phyloP scores from a whole-genome alignment of 2,329 filamentous ascomycete genomes.

The Parafenestella ontariensis region DNA sequence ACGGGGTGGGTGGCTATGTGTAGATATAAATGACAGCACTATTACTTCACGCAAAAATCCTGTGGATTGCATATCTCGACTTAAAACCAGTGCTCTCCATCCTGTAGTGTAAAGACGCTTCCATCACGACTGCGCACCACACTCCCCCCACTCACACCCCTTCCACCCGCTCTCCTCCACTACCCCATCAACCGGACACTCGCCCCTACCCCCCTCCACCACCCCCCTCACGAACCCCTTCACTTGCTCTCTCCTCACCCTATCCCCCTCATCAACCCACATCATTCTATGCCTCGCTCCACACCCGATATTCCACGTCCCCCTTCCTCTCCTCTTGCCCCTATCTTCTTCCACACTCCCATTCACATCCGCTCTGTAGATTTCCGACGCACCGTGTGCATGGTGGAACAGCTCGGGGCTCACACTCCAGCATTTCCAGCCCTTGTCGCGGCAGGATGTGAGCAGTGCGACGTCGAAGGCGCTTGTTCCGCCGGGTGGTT shows the following conservation, averaged over 20 bases:
- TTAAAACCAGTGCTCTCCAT: no score
- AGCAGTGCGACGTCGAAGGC: conserved; percentile 50
- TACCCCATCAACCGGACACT: conserved; percentile 11
- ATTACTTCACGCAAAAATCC: no score
- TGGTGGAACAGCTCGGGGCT: conserved; percentile 53
- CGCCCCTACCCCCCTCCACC: neutral
- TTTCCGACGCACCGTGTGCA: conserved; percentile 36
- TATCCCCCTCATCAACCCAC: conserved; percentile 14
- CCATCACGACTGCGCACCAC: conserved; percentile 21
- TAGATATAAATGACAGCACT: conserved; percentile 13
- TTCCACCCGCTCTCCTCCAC: conserved; percentile 11
- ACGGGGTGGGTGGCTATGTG: conserved; percentile 8
- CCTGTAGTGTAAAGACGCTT: neutral
- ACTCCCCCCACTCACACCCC: conserved; percentile 16
- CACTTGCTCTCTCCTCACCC: neutral
- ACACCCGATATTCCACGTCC: conserved; percentile 22
- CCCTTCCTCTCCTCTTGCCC: neutral
- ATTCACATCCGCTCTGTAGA: conserved; percentile 9
- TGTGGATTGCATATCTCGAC: neutral
- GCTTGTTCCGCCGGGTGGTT: conserved; percentile 27
- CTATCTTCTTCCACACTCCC: neutral
- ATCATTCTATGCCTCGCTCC: conserved; percentile 15
- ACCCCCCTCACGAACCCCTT: conserved; percentile 3
- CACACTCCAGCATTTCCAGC: conserved; percentile 46
- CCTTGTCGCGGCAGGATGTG: conserved; percentile 47